A percentile compares a stretch with the other conserved stretches of the same genome.
Conservation (phyloP, 2,329 filamentous ascomycete species). For the Teratosphaeria viscida region DNA sequence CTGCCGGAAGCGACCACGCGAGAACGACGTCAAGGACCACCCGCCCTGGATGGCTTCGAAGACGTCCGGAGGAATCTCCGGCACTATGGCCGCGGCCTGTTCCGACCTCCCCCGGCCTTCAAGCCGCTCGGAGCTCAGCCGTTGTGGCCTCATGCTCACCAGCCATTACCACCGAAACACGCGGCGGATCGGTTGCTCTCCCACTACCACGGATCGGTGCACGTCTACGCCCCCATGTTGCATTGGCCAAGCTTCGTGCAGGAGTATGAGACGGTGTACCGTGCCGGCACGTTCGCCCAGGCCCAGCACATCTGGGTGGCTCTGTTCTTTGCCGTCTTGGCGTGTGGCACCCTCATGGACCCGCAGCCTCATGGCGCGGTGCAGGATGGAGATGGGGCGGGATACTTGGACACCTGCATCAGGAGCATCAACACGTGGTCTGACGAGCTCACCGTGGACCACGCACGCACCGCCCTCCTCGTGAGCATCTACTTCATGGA, state of each 20-base stretch:
- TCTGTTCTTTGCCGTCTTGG: slow-evolving; percentile 72
- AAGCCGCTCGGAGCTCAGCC: slow-evolving; percentile 43
- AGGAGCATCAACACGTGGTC: slow-evolving; percentile 70
- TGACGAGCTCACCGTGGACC: slow-evolving; percentile 64
- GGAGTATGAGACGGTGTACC: slow-evolving; percentile 68
- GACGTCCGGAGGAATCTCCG: slow-evolving; percentile 63
- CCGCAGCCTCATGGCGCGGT: slow-evolving; percentile 46
- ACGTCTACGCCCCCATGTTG: slow-evolving; percentile 72
- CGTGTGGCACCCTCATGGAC: slow-evolving; percentile 66
- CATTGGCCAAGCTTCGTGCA: slow-evolving; percentile 78
- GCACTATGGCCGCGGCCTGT: slow-evolving; percentile 64
- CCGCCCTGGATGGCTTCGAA: slow-evolving; percentile 57
- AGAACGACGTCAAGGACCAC: slow-evolving; percentile 51
- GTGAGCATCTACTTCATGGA: slow-evolving; percentile 73
- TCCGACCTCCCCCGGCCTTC: slow-evolving; percentile 64
- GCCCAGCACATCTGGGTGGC: slow-evolving; percentile 62
- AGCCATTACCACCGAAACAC: slow-evolving; percentile 55
- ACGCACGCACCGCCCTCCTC: slow-evolving; percentile 62
- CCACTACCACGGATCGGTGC: slow-evolving; percentile 65
- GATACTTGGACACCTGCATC: slow-evolving; percentile 62
- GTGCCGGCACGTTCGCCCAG: slow-evolving; percentile 48
- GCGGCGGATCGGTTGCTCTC: slow-evolving; percentile 62
- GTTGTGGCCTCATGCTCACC: slow-evolving; percentile 34
- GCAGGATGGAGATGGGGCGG: slow-evolving; percentile 45
- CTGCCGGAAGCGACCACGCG: slow-evolving; percentile 30